Evolutionary conservation across 768 basidiomycete genomes (phyloP), one percentile per base, ranked within the genome.

Genomic region (Hysterangium stoloniferum): DNA sequence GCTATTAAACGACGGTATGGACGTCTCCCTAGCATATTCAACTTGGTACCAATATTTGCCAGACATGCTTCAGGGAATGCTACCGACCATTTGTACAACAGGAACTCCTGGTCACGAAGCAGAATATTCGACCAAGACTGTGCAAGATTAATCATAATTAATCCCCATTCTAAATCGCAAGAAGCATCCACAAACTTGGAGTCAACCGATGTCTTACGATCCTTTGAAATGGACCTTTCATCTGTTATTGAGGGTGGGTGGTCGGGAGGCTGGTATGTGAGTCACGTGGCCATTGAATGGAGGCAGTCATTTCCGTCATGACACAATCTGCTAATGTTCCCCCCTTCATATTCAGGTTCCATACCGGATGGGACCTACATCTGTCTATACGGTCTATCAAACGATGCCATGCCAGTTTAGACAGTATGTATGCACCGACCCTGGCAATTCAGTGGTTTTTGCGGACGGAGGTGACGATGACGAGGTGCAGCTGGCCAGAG

Each of bases 201-300:
- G 46, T 19, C 25, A 24, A 25, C 9, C 33, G 12, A 8, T 34
- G 20, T 46, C 25, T 24, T 25, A 24, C 11, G 17, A 12, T 38
- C 24, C n/a, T 41, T 28, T 27, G 4, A 42, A n/a, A 17, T 15
- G 17, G 29, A 41, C 22, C 3, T 4, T 20, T 31, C n/a, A 13
- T n/a, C n/a, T n/a, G 3, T 50, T n/a, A n/a, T 50, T 13, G 38
- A 50, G 7, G 27, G 17, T 17, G 35, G 1, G 4, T 50, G 48
- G 48, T 19, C 4, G 15, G 48, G 48, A 8, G 37, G 25, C 24
- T 50, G 35, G 38, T 50, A 12, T 50, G 48, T 50, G 28, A 31
- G 48, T 37, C 2, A 8, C 25, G 9, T 45, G 38, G 19, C 22
- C 2, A 37, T 22, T 48, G 9, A 13, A 27, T 48, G 19, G 9